Evolutionary conservation across 2,329 filamentous ascomycete genomes (phyloP).

Genomic region (Dactylellina leptospora): DNA sequence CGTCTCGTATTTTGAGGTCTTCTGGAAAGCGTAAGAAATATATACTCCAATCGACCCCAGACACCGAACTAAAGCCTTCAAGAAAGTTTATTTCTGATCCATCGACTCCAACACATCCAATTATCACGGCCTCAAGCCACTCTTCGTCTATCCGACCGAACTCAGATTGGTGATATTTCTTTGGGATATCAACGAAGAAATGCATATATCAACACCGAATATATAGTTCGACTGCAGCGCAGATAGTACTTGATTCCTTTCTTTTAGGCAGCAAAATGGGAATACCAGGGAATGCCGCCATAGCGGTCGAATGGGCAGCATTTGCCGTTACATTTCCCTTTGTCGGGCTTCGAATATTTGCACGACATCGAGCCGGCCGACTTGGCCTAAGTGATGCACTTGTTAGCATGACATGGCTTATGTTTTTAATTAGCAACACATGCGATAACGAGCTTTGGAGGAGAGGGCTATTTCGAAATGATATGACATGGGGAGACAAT

Average conservation of each 20-base stretch:
- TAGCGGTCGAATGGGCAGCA: conserved; percentile 33
- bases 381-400: conserved; percentile 38
- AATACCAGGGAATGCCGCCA: conserved; percentile 34
- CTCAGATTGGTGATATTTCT: conserved; percentile 8
- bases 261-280: conserved; percentile 34
- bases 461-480: conserved; percentile 31
- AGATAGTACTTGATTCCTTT: not conserved
- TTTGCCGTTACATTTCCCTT: conserved; percentile 41
- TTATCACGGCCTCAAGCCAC: conserved; percentile 27
- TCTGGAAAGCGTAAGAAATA: conserved; percentile 43
- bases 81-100: not conserved
- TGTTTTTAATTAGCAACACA: conserved; percentile 31
- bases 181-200: not conserved
- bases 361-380: conserved; percentile 37
- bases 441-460: conserved; percentile 33
- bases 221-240: not conserved
- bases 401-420: conserved; percentile 30
- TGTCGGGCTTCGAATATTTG: conserved; percentile 33
- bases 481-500: conserved; percentile 25
- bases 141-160: conserved; percentile 6
- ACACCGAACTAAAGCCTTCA: not conserved
- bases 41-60: conserved; percentile 25
- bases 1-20: conserved; percentile 24
- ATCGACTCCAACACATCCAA: conserved; percentile 7
- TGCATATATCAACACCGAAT: conserved; percentile 10